Percentiles rank a stretch among this genome's conserved stretches.
These are phyloP conservation scores for Nicotiana sylvestris DNA, from an alignment of 257 asterid genomes.

Conservation along the genomic window DNA sequence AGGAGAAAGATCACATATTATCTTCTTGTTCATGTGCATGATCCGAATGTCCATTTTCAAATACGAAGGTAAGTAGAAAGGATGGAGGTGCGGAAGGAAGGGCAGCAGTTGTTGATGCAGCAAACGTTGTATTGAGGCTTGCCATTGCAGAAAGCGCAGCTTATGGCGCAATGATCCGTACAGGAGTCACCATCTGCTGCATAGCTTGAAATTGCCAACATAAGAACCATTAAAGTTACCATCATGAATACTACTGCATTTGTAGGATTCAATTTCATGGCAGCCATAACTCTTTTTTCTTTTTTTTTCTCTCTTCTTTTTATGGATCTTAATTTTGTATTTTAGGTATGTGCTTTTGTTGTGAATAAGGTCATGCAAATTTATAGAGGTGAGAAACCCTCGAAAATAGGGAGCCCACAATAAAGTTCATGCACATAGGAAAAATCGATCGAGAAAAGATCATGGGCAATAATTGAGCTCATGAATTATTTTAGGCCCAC, in stretches of 20 bases:
- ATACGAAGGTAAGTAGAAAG: neutral
- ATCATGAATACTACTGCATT: neutral
- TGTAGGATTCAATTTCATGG: neutral
- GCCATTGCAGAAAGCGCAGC: neutral
- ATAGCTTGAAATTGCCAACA: neutral
- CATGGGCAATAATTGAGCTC: neutral
- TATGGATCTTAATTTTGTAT: neutral
- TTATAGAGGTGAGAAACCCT: neutral
- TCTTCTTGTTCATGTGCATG: neutral
- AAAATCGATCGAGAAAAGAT: no score
- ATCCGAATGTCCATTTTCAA: neutral
- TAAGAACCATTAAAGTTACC: neutral
- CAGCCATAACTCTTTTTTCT: neutral
- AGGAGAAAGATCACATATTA: neutral
- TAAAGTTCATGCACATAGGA: no score
- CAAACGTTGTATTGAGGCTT: neutral
- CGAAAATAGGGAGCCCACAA: neutral
- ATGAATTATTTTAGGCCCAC: neutral
- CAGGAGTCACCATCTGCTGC: neutral
- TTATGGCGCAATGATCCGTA: neutral
- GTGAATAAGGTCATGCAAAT: neutral
- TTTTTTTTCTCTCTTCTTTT: neutral
- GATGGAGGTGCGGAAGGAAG: neutral
- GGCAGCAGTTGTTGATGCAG: neutral
- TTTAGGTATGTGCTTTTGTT: neutral